A percentile compares a stretch with the other conserved stretches of the same genome.
Evolutionary conservation across 2,329 filamentous ascomycete species (phyloP).

Genomic region (Dothideomycetes sp.): DNA sequence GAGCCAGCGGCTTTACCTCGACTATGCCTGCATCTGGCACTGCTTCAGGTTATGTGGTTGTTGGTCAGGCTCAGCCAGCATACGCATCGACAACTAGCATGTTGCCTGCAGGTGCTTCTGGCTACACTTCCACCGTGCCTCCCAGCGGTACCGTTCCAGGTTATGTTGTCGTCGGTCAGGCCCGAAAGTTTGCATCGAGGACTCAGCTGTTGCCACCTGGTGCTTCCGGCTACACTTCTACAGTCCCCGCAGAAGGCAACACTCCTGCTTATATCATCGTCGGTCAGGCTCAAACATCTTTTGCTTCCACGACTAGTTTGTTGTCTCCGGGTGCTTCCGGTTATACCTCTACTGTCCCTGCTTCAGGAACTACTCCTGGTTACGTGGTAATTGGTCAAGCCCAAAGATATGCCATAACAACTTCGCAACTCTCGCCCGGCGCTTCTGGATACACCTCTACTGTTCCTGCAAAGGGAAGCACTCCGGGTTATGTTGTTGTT

Average conservation of each 20-base stretch:
- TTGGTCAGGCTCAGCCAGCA: background rate
- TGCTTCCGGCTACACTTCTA: background rate
- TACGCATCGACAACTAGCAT: background rate
- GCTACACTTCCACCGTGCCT: background rate
- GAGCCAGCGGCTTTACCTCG: background rate
- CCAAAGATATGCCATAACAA: background rate
- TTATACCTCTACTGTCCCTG: background rate
- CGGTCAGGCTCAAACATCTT: background rate
- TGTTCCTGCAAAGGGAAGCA: background rate
- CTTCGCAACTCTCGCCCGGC: background rate
- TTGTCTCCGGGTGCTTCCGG: background rate
- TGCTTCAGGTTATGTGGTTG: background rate
- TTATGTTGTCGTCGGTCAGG: background rate
- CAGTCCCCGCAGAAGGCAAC: background rate
- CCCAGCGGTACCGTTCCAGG: background rate
- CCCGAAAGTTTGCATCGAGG: background rate
- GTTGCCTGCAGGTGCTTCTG: background rate
- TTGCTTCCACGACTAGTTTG: background rate
- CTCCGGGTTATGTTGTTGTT: background rate
- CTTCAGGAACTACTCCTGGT: background rate
- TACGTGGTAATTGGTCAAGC: background rate
- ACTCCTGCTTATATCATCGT: background rate
- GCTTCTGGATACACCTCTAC: background rate
- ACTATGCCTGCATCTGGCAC: slow-evolving; percentile 5
- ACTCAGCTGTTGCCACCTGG: background rate